A percentile compares a stretch with the other conserved stretches of the same genome.
phyloP scores from a whole-genome alignment of 371 early-diverging fungal species.

The Syncephalastrum sp. region DNA sequence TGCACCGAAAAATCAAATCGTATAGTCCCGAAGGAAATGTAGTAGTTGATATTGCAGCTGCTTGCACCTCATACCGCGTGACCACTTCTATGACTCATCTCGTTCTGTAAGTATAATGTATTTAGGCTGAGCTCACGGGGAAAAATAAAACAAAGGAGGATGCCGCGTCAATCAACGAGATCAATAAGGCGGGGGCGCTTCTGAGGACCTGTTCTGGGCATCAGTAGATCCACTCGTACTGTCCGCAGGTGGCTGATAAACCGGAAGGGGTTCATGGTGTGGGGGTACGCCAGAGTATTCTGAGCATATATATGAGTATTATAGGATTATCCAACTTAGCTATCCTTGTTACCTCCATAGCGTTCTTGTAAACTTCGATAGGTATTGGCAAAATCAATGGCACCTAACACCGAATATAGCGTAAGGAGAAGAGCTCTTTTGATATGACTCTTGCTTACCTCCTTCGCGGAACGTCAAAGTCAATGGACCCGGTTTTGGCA shows the following conservation, averaged over 20 bases:
- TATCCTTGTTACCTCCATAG: slow-evolving; percentile 22
- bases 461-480: slow-evolving; percentile 52
- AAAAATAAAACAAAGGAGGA: too few relatives aligned
- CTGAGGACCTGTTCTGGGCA: too few relatives aligned
- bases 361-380: slow-evolving; percentile 39
- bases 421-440: background rate
- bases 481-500: slow-evolving; percentile 30
- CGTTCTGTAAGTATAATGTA: too few relatives aligned
- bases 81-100: too few relatives aligned
- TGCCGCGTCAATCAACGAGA: too few relatives aligned
- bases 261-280: slow-evolving; percentile 40
- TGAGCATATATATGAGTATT: slow-evolving; percentile 3
- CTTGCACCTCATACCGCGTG: too few relatives aligned
- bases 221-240: background rate
- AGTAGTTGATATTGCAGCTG: too few relatives aligned
- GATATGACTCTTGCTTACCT: slow-evolving; percentile 22
- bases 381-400: slow-evolving; percentile 49
- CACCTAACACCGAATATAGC: slow-evolving; percentile 23
- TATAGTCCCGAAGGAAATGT: too few relatives aligned
- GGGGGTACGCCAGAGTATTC: slow-evolving; percentile 35
- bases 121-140: too few relatives aligned
- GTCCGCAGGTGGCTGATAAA: slow-evolving; percentile 19
- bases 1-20: too few relatives aligned
- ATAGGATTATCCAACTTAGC: background rate
- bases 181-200: too few relatives aligned